Evolutionary conservation across 306 rosid species (phyloP), one percentile per base, ranked within the genome.

Genomic region (Lathyrus aphaca): DNA sequence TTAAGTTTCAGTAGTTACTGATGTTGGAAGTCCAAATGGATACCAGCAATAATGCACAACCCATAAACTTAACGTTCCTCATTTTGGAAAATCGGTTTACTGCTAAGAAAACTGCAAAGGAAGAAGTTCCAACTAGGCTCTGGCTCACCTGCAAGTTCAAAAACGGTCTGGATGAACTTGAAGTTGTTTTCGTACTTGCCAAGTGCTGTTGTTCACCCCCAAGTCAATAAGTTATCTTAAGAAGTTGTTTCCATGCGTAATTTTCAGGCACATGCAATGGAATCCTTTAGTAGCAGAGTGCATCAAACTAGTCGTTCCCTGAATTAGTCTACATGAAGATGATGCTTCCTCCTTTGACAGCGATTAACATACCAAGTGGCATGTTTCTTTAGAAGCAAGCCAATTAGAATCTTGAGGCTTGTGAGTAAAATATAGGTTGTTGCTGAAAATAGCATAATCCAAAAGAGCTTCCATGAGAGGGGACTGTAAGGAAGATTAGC

Each of bases 331-430:
- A 64, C 68, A 55, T 93, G 92, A 46, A 83, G 82, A 87, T 89
- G 98, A 51, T 80, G 88, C 69, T 82, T 88, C 77, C 85, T 79
- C 82, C 77, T 90, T 74, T 66, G 81, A 80, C 97, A 93, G 66
- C 98, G 79, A n/a, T 84, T 81, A 46, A 93, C 72, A 69, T 93
- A 90, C 98, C 98, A 93, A 54, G 86, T 77, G 49, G 97, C 93
- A 38, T 85, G 87, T 65, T 88, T 86, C 70, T 83, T 77, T 42
- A 93, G 84, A 57, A 86, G 81, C 82, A 90, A 68, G 79, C 90
- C 90, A 66, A 85, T 63, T 77, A 93, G 82, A 63, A 88, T 85
- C 85, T 88, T 90, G 65, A 93, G 97, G 84, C 97, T 93, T 56
- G 89, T 77, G 66, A 93, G 96, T 92, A 93, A 83, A 19, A 86